Evolutionary conservation across 768 basidiomycete species (phyloP).

Genomic region (Suillus tomentosus): DNA sequence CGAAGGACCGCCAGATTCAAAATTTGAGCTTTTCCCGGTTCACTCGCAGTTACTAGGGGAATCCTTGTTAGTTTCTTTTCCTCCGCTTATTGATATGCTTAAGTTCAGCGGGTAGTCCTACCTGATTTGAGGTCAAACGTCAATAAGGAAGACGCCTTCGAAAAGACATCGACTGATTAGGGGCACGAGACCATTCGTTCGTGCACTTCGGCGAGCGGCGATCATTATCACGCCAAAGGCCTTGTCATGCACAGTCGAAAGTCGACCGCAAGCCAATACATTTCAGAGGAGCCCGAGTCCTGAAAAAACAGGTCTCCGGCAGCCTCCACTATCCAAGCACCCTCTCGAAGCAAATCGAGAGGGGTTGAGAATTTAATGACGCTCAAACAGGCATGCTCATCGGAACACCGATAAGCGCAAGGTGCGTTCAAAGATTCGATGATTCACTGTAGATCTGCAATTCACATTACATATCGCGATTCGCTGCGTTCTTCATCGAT

Average conservation of each 20-base stretch:
- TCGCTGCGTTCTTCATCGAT: constrained; percentile 83
- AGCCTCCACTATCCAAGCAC: constrained; percentile 45
- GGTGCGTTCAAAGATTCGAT: constrained; percentile 84
- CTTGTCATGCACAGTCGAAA: constrained; percentile 1
- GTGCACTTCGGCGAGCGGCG: constrained; percentile 28
- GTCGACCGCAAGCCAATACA: constrained; percentile 23
- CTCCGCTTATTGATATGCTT: constrained; percentile 90
- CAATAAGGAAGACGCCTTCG: constrained; percentile 1
- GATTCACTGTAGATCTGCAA: constrained; percentile 80
- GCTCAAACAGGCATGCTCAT: constrained; percentile 48
- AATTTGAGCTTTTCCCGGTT: constrained; percentile 85
- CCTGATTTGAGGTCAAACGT: constrained; percentile 75
- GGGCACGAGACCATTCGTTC: background rate
- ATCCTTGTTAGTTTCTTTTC: constrained; percentile 92
- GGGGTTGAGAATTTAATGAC: no score
- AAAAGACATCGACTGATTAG: background rate
- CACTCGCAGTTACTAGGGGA: constrained; percentile 88
- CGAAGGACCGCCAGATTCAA: constrained; percentile 66
- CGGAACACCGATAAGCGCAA: constrained; percentile 77
- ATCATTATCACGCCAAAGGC: constrained; percentile 53
- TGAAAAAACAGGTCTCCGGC: constrained; percentile 28
- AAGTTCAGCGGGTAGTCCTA: constrained; percentile 85
- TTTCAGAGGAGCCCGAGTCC: constrained; percentile 3
- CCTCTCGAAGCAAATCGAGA: constrained; percentile 6
- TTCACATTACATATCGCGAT: constrained; percentile 84